Base-by-base conservation (phyloP, 768 basidiomycete species). In the Phallus indusiatus region DNA sequence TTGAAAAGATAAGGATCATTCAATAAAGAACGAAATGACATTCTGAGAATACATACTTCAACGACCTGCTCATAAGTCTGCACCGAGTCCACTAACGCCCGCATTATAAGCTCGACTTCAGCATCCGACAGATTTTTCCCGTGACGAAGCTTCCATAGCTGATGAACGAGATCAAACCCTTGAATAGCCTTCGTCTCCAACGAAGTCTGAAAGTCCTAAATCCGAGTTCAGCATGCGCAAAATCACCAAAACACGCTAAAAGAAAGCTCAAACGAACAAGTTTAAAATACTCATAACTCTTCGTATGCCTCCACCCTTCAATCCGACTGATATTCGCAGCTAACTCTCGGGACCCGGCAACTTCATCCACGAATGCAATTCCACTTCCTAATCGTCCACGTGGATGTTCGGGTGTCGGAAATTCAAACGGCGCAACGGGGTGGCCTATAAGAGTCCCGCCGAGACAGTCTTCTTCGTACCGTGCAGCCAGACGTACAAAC, bases 221-320 rank as follows among this genome's bases (percentile, higher is more conserved):
- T 54, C 69, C 9, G 61, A 64, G 18, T 37, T 63, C 28, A 52
- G 50, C 18, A 34, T 36, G 56, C 36, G 28, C 18, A n/a, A 48
- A 34, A 4, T 14, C 50, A 51, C n/a, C 16, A 48, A 35, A 24
- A 20, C 22, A 47, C 2, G 16, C 28, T 10, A 20, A 37, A 46
- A 46, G 20, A 6, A 37, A 21, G 1, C 67, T 57, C 33, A 7
- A 2, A 73, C 81, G 62, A 63, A 94, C 94, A 71, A 74, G 72
- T 57, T 83, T 78, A 65, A 76, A 87, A 61, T 88, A 80, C 56
- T 81, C 78, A 70, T 97, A 96, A 56, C 81, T 84, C 62, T 81
- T 83, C 5, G 90, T 95, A 67, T 81, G 80, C 62, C 89, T 76
- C 95, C 95, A 99, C 8, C 87, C 94, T 67, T 98, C 96, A 42